These are phyloP conservation scores for Blastobotrys robertii DNA, from an alignment of 805 yeast genomes.

Conservation along the genomic window DNA sequence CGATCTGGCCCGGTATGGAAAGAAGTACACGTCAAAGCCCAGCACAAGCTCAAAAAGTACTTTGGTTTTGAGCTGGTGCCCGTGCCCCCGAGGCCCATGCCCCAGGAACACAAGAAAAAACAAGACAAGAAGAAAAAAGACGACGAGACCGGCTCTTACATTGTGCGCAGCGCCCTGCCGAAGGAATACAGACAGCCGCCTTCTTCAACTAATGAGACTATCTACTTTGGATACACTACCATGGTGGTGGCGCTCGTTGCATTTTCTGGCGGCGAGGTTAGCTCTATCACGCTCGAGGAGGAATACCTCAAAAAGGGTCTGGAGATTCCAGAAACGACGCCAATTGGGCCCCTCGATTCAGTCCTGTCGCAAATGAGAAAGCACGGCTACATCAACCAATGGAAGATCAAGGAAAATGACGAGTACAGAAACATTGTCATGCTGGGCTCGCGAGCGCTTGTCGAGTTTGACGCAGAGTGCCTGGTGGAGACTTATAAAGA, in stretches of 20 bases:
- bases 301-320: no score
- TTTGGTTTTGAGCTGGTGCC: slow-evolving; percentile 6
- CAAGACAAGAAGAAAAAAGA: background rate
- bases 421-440: no score
- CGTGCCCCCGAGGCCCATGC: slow-evolving; percentile 1
- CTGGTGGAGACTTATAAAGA: no score
- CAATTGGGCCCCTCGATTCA: no score
- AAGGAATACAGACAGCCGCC: background rate
- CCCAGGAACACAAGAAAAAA: background rate
- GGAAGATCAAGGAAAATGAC: no score
- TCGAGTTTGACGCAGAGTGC: no score
- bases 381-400: no score
- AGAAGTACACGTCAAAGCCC: slow-evolving; percentile 2
- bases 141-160: background rate
- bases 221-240: slow-evolving; percentile 2
- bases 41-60: background rate
- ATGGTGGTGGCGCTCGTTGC: slow-evolving; percentile 2
- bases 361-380: no score
- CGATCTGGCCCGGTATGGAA: background rate
- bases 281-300: no score
- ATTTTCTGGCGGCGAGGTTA: slow-evolving; percentile 1
- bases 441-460: no score
- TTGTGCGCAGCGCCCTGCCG: slow-evolving; percentile 4
- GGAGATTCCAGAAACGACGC: no score
- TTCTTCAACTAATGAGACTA: background rate